Evolutionary conservation across 225 moss, liverwort and hornwort species (phyloP).

Genomic region (Marchantia polymorpha): DNA sequence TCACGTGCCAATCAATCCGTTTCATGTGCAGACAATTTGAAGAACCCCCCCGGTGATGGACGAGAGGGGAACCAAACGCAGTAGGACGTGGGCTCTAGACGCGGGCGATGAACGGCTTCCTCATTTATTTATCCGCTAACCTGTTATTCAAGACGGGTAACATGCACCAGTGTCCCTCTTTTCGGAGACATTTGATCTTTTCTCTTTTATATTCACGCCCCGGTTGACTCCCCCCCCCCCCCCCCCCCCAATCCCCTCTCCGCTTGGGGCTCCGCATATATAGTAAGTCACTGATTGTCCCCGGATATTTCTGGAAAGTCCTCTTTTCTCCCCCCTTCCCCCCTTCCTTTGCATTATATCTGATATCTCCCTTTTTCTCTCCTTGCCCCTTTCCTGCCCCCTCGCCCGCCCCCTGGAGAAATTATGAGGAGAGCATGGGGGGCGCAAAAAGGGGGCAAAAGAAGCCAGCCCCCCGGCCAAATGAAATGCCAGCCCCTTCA

Average conservation of each 20-base stretch:
- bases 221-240: neutral
- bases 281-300: neutral
- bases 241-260: neutral
- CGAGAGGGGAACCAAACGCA: conserved; percentile 1
- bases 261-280: neutral
- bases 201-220: neutral
- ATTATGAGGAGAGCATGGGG: neutral
- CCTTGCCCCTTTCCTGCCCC: neutral
- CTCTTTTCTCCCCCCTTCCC: neutral
- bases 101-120: conserved; percentile 16
- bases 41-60: conserved; percentile 7
- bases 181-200: neutral
- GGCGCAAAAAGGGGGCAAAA: neutral
- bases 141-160: conserved; percentile 4
- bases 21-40: conserved; percentile 26
- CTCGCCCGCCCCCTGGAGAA: neutral
- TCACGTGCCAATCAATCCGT: conserved; percentile 23
- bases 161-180: conserved; percentile 18
- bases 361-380: no score
- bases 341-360: neutral
- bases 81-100: neutral
- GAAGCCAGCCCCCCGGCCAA: neutral
- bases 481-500: neutral
- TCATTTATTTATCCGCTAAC: conserved; percentile 16
- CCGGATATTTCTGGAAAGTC: neutral